phyloP scores from a whole-genome alignment of 371 early-diverging fungal species.

The Zopfochytrium polystomum region DNA sequence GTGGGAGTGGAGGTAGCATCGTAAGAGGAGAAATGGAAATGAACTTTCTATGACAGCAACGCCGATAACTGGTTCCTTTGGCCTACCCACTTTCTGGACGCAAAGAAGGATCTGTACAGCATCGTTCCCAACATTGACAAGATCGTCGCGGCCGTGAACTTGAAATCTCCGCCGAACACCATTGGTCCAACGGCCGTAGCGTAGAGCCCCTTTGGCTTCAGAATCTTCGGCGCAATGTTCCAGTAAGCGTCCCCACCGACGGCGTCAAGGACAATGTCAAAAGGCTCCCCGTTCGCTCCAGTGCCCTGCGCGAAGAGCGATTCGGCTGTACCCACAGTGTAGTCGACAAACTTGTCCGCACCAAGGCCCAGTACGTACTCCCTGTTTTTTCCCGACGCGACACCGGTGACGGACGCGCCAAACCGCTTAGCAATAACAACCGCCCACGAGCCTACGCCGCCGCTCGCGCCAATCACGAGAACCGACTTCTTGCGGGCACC shows the following conservation, averaged over 20 bases:
- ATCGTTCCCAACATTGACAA: conserved; percentile 18
- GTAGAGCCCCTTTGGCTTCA: conserved; percentile 39
- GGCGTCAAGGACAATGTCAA: conserved; percentile 51
- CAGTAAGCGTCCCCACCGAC: conserved; percentile 56
- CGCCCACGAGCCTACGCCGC: conserved; percentile 31
- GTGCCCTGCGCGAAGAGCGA: too few species aligned
- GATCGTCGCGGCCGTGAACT: conserved; percentile 30
- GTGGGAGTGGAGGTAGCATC: conserved; percentile 12
- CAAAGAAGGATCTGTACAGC: conserved; percentile 14
- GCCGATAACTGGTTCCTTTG: background rate
- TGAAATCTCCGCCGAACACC: too few species aligned
- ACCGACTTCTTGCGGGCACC: conserved; percentile 5
- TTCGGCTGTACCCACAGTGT: conserved; percentile 37
- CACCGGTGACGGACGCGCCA: conserved; percentile 57
- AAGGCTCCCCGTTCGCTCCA: conserved; percentile 24
- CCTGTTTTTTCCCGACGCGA: conserved; percentile 21
- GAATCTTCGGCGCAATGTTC: conserved; percentile 27
- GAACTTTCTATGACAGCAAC: background rate
- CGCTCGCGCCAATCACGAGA: conserved; percentile 35
- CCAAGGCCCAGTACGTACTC: conserved; percentile 51
- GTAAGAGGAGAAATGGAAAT: background rate
- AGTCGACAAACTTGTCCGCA: conserved; percentile 62
- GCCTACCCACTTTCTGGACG: too few species aligned
- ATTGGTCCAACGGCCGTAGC: conserved; percentile 50
- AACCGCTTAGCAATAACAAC: conserved; percentile 32